These are phyloP conservation scores for Hondaea fermentalgiana DNA, from an alignment of 108 stramenopile genomes.

Conservation along the genomic window DNA sequence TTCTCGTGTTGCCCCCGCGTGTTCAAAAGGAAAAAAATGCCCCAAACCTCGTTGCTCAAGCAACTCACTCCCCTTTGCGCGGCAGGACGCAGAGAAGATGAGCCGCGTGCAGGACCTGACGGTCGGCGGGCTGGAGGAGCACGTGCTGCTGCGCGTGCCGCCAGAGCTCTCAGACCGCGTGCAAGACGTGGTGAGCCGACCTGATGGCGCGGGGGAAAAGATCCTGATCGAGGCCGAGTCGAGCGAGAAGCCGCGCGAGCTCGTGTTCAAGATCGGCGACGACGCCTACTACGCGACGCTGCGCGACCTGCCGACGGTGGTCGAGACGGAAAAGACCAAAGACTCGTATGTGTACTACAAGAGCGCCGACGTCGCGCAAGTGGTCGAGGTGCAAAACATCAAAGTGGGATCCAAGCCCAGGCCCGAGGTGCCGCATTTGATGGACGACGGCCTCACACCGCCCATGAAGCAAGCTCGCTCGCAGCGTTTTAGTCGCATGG, in stretches of 20 bases:
- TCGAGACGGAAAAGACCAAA: neutral
- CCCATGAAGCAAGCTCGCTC: neutral
- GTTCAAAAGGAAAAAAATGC: no score
- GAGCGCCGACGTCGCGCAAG: neutral
- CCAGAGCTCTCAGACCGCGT: neutral
- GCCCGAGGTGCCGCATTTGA: neutral
- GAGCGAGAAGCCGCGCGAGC: neutral
- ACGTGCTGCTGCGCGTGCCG: neutral
- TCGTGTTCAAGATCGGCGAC: neutral
- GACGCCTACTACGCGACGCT: constrained; percentile 1
- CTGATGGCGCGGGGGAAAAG: neutral
- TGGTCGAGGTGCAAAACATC: neutral
- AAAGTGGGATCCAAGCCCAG: neutral
- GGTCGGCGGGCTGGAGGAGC: neutral
- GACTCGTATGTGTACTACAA: neutral
- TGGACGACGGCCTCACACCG: neutral
- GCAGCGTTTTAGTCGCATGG: neutral
- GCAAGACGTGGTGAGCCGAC: neutral
- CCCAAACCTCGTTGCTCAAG: no score
- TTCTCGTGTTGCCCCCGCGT: no score
- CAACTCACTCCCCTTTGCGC: no score
- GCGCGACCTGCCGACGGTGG: constrained; percentile 2
- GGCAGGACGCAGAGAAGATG: neutral
- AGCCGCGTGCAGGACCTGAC: neutral
- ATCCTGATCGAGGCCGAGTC: neutral